Base-by-base conservation (phyloP, 208 protist genomes). In the Vickermania spadyakhi region DNA sequence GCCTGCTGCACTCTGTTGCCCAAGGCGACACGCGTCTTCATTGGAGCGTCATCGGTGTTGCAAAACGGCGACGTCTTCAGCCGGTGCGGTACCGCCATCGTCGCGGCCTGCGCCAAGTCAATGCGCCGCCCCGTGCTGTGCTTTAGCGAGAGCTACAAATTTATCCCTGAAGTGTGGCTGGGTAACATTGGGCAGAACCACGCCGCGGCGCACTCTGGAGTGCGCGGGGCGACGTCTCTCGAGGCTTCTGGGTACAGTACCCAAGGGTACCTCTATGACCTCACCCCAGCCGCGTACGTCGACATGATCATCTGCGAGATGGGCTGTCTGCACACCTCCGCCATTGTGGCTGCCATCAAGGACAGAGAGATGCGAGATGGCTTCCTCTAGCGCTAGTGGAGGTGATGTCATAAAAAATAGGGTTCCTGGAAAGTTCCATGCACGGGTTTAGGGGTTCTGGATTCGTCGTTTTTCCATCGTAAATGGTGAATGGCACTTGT, bases 71-170 rank as follows among this genome's bases (percentile, higher is more conserved):
- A 91, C 54, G 73, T 98, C 1, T 88, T 98, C 64, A 80, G 82
- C 11, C 81, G 96, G 27, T 85, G 84, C 28, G 97, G 97, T 30
- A 98, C 96, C 0, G 87, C 96, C 2, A 56, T 95, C 22, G 91
- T 99, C 1, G 86, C 91, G 3, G 84, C 97, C 41, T 91, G 93
- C 30, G 97, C 97, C 3, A 89, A 97, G 58, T 56, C 72, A 2
- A 97, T 94, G 64, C 83, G 93, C 42, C 91, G 98, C 56, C 97
- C 97, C 18, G 95, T 99, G 26, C 79, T 99, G 31, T 96, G 98
- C 36, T 98, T 96, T 55, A 97, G 93, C 58, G 98, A 99, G 69
- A 98, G 95, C 30, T 99, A 98, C 83, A 99, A 99, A 70, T 99
- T 99, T 73, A 72, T 91, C n/a, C 84, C 97, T 26, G 82, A 95